Evolutionary conservation across 106 monocot genomes (phyloP).

Genomic region (Dendrobium officinale): DNA sequence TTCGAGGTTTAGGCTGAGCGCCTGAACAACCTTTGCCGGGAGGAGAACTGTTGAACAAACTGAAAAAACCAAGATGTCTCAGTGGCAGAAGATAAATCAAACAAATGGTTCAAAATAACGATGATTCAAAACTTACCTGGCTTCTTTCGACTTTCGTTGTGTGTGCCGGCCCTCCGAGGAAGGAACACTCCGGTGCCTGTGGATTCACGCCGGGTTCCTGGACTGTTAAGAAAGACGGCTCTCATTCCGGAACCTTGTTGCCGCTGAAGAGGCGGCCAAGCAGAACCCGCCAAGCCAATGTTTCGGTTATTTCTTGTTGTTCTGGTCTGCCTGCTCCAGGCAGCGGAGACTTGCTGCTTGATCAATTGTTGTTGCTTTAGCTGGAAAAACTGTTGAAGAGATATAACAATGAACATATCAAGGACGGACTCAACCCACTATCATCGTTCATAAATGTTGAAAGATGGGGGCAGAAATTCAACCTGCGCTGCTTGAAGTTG

Average conservation of each 20-base stretch:
- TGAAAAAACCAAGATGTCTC: not conserved
- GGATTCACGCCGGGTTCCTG: constrained; percentile 24
- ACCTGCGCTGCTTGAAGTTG: constrained; percentile 16
- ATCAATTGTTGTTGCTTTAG: constrained; percentile 44
- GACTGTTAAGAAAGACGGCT: constrained; percentile 37
- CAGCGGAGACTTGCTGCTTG: constrained; percentile 30
- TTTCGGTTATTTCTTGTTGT: not conserved
- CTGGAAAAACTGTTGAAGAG: constrained; percentile 31
- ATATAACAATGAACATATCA: not conserved
- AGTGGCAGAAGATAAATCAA: not conserved
- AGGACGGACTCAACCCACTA: too few species aligned
- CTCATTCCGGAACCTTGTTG: constrained; percentile 35
- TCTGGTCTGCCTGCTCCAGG: constrained; percentile 13
- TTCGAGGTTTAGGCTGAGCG: constrained; percentile 44
- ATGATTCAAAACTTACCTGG: constrained; percentile 15
- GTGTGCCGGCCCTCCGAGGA: constrained; percentile 30
- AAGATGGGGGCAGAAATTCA: too few species aligned
- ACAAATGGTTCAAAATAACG: not conserved
- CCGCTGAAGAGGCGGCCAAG: constrained; percentile 25
- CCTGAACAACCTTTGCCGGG: constrained; percentile 61
- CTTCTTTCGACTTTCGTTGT: constrained; percentile 36
- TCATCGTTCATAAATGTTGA: not conserved
- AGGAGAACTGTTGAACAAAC: constrained; percentile 61
- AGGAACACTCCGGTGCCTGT: constrained; percentile 77
- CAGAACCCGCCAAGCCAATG: not conserved